phyloP scores from a whole-genome alignment of 768 basidiomycete genomes.

The Phylloporus sp. region DNA sequence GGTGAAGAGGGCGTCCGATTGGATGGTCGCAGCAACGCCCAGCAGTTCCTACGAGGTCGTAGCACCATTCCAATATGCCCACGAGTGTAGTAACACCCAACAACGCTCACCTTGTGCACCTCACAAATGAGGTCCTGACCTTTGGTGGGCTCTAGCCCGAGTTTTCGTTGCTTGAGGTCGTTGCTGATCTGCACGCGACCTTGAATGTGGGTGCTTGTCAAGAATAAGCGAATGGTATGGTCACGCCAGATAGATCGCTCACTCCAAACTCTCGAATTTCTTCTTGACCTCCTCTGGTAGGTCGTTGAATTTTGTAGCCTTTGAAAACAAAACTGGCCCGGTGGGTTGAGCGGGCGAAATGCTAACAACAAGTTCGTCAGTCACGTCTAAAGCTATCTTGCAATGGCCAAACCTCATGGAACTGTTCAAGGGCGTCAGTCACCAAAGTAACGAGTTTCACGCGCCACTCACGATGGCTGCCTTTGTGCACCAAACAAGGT shows the following conservation, averaged over 20 bases:
- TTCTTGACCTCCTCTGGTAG: constrained; percentile 64
- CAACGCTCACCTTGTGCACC: constrained; percentile 54
- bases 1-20: constrained; percentile 60
- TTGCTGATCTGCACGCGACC: constrained; percentile 77
- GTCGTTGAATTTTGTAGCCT: constrained; percentile 77
- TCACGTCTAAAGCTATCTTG: not conserved
- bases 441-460: not conserved
- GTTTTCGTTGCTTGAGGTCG: constrained; percentile 68
- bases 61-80: not conserved
- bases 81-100: not conserved
- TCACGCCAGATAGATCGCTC: constrained; percentile 17
- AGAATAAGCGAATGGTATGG: constrained; percentile 3
- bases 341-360: constrained; percentile 28
- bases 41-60: constrained; percentile 52
- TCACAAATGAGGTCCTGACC: constrained; percentile 63
- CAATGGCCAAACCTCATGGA: constrained; percentile 26
- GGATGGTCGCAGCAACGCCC: constrained; percentile 55
- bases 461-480: constrained; percentile 27
- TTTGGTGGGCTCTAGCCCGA: constrained; percentile 70
- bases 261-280: constrained; percentile 70
- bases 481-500: constrained; percentile 29
- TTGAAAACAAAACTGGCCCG: constrained; percentile 33
- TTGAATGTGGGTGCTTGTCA: constrained; percentile 59
- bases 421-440: constrained; percentile 3
- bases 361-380: constrained; percentile 14